phyloP scores from a whole-genome alignment of 2,329 filamentous ascomycete genomes.

The Calonectria ilicicola region DNA sequence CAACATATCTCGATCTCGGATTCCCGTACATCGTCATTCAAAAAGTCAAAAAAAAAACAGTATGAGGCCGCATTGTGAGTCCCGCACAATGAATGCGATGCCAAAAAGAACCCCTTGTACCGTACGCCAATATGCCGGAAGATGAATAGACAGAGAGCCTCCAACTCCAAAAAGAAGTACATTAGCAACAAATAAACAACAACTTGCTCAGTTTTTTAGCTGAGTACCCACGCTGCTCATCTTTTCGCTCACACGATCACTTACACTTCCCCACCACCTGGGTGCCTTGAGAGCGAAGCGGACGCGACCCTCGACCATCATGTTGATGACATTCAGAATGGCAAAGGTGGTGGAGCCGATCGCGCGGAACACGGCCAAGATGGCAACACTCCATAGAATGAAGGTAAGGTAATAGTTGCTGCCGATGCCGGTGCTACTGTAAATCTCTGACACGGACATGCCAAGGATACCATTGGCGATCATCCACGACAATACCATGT shows the following conservation, averaged over 20 bases:
- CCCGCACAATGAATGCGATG: constrained; percentile 7
- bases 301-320: constrained; percentile 87
- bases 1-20: not conserved
- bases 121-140: not conserved
- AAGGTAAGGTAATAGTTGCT: constrained; percentile 93
- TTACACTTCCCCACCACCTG: constrained; percentile 60
- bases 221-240: constrained; percentile 63
- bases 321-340: constrained; percentile 85
- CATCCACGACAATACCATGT: constrained; percentile 98
- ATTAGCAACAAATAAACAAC: constrained; percentile 4
- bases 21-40: constrained; percentile 8
- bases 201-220: constrained; percentile 48
- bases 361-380: constrained; percentile 87
- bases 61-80: constrained; percentile 3
- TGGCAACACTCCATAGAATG: constrained; percentile 92
- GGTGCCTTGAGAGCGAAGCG: constrained; percentile 67
- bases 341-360: constrained; percentile 85
- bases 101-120: not conserved
- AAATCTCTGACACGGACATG: constrained; percentile 92
- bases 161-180: constrained; percentile 24
- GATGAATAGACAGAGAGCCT: not conserved
- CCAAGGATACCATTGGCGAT: constrained; percentile 90
- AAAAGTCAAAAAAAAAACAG: not conserved
- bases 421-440: constrained; percentile 76
- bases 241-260: constrained; percentile 59